Evolutionary conservation across 352 stramenopile species (phyloP), one percentile per base, ranked within the genome.

Genomic region (Pythium coloratum): DNA sequence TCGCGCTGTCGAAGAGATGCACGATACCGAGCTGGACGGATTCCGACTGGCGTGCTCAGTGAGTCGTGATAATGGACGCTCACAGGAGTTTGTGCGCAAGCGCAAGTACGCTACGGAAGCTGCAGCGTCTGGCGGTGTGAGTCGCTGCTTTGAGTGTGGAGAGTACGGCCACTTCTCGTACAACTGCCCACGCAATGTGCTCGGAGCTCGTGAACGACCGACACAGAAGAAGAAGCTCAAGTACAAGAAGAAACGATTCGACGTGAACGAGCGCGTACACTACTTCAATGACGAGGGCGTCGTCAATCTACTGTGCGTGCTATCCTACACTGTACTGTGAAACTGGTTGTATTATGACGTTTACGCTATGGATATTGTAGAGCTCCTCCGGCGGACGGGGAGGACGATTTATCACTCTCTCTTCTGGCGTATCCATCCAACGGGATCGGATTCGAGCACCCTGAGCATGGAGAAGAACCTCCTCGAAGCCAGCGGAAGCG

Each of bases 131-230:
- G 70, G 83, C 14, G 67, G 79, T 16, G 73, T 73, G 14, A 76
- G 78, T 55, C 82, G 85, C 20, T 96, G 88, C 73, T 96, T 96
- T 69, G 88, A 96, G 71, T 96, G 88, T 64, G 83, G 86, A 36
- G 77, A 82, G 38, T 69, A 78, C 18, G 86, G 86, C 12, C 88
- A 96, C 67, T 81, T 87, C 32, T 95, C 86, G 24, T 96, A 96
- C 68, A 81, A 88, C 55, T 96, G 88, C 59, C 88, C 88, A 16
- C 84, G 76, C 62, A 96, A 96, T 59, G 84, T 95, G 24, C 72
- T 96, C 30, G 88, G 88, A 20, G 67, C 72, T 46, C 78, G 86
- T 13, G 82, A 93, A 64, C 86, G 82, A 24, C 86, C 88, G 24
- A 65, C 62, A 53, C 57, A 61, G 33, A 74, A 73, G 49, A 88